These are phyloP conservation scores for Lachancea cidri DNA, from an alignment of 805 yeast genomes.

Conservation along the genomic window DNA sequence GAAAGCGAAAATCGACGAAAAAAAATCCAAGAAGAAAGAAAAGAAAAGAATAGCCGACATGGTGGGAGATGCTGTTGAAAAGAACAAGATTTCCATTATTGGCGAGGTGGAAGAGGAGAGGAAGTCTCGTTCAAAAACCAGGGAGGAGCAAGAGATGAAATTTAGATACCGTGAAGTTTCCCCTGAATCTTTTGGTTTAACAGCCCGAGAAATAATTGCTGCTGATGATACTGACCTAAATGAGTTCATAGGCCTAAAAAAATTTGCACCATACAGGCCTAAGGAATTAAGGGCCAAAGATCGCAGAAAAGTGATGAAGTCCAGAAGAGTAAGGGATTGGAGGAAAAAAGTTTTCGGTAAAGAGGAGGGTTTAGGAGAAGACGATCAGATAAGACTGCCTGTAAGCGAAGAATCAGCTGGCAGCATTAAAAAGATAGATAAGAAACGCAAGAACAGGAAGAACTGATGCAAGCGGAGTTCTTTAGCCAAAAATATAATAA, in stretches of 20 bases:
- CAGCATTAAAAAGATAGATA: constrained; percentile 1
- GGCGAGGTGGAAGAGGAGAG: constrained; percentile 48
- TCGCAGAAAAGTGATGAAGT: constrained; percentile 76
- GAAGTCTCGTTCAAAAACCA: constrained; percentile 51
- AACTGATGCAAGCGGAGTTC: constrained; percentile 1
- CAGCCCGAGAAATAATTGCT: constrained; percentile 77
- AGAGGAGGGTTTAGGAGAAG: constrained; percentile 42
- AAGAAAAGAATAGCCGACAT: constrained; percentile 55
- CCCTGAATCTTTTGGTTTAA: constrained; percentile 86
- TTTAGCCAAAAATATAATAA: background rate
- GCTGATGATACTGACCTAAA: constrained; percentile 88
- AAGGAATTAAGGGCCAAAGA: constrained; percentile 69
- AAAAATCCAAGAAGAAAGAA: constrained; percentile 54
- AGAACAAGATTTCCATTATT: constrained; percentile 59
- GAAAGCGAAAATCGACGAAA: constrained; percentile 53
- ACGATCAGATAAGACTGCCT: constrained; percentile 3
- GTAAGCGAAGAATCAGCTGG: background rate
- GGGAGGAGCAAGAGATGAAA: constrained; percentile 41
- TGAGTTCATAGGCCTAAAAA: constrained; percentile 80
- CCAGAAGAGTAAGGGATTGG: constrained; percentile 84
- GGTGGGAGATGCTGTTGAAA: constrained; percentile 76
- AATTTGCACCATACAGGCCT: constrained; percentile 88
- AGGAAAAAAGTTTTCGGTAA: constrained; percentile 71
- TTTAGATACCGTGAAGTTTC: constrained; percentile 93
- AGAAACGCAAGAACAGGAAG: constrained; percentile 11